phyloP scores from a whole-genome alignment of 2,329 filamentous ascomycete genomes.

The Madurella mycetomatis region DNA sequence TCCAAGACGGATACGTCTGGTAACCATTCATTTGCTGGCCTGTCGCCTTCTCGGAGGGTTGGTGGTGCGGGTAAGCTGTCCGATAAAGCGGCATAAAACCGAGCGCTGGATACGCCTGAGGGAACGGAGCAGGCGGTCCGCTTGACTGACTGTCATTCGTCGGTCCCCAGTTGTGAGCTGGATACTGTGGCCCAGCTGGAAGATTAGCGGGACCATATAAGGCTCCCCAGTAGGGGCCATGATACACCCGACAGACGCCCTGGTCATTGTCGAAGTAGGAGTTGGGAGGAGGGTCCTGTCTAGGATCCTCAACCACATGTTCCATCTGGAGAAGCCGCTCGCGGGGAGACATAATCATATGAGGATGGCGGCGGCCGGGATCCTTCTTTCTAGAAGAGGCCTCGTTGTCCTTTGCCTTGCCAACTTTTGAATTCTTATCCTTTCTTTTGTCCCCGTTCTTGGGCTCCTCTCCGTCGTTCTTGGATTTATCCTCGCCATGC shows the following conservation, averaged over 20 bases:
- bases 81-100: not conserved
- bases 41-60: not conserved
- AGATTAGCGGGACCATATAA: slow-evolving; percentile 46
- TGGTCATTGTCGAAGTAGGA: slow-evolving; percentile 53
- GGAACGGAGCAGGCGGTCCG: slow-evolving; percentile 19
- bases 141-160: slow-evolving; percentile 35
- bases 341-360: slow-evolving; percentile 45
- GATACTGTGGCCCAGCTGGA: slow-evolving; percentile 29
- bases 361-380: slow-evolving; percentile 33
- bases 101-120: not conserved
- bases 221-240: slow-evolving; percentile 53
- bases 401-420: not conserved
- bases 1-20: slow-evolving; percentile 7
- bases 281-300: slow-evolving; percentile 53
- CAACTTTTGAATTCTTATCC: not conserved
- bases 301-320: slow-evolving; percentile 46
- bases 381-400: slow-evolving; percentile 13
- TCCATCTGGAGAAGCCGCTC: slow-evolving; percentile 52
- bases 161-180: slow-evolving; percentile 42
- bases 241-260: slow-evolving; percentile 53
- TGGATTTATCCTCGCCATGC: not conserved
- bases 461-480: not conserved
- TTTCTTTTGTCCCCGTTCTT: not conserved
- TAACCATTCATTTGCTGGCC: not conserved
- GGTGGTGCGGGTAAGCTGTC: not conserved